Evolutionary conservation across 345 rosid species (phyloP), one percentile per base, ranked within the genome.

Genomic region (Draba incana): DNA sequence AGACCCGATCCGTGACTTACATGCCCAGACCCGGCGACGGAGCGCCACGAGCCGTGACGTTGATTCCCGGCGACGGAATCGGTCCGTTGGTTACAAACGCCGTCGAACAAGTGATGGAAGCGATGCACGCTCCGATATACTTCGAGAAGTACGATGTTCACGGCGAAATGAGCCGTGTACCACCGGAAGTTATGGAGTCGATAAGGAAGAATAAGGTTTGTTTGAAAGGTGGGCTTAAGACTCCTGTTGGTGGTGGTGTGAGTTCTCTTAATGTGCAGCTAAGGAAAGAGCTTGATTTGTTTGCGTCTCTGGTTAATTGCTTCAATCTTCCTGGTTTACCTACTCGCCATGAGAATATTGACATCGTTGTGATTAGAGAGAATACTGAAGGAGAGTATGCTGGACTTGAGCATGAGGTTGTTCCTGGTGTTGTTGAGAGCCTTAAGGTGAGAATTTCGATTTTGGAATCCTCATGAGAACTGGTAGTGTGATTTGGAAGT

Each of bases 21-120:
- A 94, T 94, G 99, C 99, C 99, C 45, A 87, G 99, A n/a, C 99
- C 99, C 10, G 99, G 98, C 1, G 99, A 91, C 44, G 97, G 97
- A 0, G 76, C 93, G 6, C 99, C 97, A 3, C 91, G 97, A 14
- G 71, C 90, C 0, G 96, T 95, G 5, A 95, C 98, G 0, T 78
- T 95, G 62, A 84, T 95, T 56, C 96, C 99, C 1, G 99, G 99
- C 0, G 99, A 95, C 33, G 99, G 99, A 47, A 92, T 95, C 47
- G 99, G 98, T 1, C 99, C 98, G 0, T 67, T 92, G 13, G 98
- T 88, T 24, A 95, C 99, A 0, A 86, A 85, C 64, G 92, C 96
- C 2, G 97, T 95, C 41, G 97, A 92, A 57, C 96, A 89, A 54
- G 98, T 95, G 45, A 95, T 95, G 98, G 85, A 86, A 54, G 97